Conservation (phyloP, 768 basidiomycete genomes). For the Naganishia friedmannii region DNA sequence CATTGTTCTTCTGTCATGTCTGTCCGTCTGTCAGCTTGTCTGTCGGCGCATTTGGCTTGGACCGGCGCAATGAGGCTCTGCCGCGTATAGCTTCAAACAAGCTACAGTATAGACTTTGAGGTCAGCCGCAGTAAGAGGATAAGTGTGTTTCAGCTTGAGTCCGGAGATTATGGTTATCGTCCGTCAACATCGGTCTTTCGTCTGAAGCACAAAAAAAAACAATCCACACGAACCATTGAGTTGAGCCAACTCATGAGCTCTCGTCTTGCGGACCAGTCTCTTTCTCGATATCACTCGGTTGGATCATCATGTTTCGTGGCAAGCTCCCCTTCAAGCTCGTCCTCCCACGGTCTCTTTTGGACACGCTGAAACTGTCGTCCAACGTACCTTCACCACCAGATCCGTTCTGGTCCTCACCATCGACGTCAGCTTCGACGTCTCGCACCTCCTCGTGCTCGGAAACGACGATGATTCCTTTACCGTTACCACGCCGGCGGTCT, state of each 20-base stretch:
- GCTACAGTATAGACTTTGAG: too few relatives aligned
- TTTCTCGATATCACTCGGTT: neutral
- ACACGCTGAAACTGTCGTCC: neutral
- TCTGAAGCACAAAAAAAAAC: neutral
- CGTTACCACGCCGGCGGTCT: neutral
- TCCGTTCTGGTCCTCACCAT: neutral
- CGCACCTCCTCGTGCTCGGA: neutral
- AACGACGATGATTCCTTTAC: neutral
- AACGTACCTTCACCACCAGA: neutral
- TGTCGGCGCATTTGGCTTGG: too few relatives aligned
- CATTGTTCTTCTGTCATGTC: neutral
- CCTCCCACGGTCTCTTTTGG: slow-evolving; percentile 9
- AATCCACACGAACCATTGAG: neutral
- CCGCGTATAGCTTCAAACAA: too few relatives aligned
- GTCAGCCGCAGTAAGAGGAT: too few relatives aligned
- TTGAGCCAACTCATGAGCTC: neutral
- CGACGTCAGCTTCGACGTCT: neutral
- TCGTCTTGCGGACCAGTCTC: neutral
- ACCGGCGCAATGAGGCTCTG: neutral
- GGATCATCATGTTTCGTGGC: slow-evolving; percentile 3
- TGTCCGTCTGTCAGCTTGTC: neutral
- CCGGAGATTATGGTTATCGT: slow-evolving; percentile 1
- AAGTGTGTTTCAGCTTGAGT: slow-evolving; percentile 12
- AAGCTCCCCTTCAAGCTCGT: neutral
- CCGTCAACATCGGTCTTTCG: too few relatives aligned